Conservation (phyloP, 2,329 filamentous ascomycete species). For the Nemania diffusa region DNA sequence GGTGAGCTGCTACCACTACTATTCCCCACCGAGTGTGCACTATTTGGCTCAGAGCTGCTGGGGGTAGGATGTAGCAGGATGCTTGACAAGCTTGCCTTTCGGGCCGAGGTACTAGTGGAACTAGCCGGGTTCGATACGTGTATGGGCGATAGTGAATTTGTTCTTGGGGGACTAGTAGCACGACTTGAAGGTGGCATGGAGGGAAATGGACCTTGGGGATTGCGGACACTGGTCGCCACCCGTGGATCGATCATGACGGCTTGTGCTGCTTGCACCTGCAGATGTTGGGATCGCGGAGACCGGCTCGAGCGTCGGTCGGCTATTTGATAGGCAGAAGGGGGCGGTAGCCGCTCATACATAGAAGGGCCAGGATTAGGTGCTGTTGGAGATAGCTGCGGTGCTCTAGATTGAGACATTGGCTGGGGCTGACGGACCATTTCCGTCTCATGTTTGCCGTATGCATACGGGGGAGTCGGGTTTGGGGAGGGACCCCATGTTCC, state of each 20-base stretch:
- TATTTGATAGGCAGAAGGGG: constrained; percentile 41
- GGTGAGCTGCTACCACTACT: constrained; percentile 62
- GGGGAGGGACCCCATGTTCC: constrained; percentile 53
- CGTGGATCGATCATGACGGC: constrained; percentile 55
- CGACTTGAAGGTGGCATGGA: constrained; percentile 49
- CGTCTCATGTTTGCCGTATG: constrained; percentile 40
- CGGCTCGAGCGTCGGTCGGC: constrained; percentile 46
- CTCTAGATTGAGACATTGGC: constrained; percentile 34
- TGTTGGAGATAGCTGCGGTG: constrained; percentile 28
- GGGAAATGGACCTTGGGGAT: constrained; percentile 58
- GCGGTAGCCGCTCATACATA: constrained; percentile 44
- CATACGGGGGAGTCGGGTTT: constrained; percentile 53
- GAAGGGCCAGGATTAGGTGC: constrained; percentile 37
- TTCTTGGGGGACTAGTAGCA: constrained; percentile 57
- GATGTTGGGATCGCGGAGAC: constrained; percentile 58
- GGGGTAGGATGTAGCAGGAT: constrained; percentile 63
- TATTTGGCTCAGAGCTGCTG: constrained; percentile 58
- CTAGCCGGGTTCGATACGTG: constrained; percentile 54
- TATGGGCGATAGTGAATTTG: constrained; percentile 61
- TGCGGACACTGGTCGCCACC: constrained; percentile 50
- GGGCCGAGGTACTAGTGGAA: constrained; percentile 38
- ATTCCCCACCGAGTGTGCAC: constrained; percentile 55
- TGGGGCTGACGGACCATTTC: constrained; percentile 45
- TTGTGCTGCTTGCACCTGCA: constrained; percentile 57
- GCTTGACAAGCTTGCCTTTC: constrained; percentile 61